These are phyloP conservation scores for Tulasnella sp. DNA, from an alignment of 768 basidiomycete species.

Conservation along the genomic window DNA sequence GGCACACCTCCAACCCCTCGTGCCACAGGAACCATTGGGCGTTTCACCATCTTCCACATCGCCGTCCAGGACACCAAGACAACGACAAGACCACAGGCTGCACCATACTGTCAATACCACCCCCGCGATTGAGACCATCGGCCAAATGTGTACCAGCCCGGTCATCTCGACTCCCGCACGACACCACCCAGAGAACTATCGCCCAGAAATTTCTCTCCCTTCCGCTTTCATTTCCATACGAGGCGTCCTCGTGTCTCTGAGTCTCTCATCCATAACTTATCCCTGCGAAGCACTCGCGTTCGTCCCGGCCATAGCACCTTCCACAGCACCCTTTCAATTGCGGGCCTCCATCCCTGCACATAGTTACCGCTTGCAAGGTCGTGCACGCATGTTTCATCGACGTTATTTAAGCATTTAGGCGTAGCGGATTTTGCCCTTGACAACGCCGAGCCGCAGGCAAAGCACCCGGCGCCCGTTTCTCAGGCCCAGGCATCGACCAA, in stretches of 20 bases:
- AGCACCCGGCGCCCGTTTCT: no score
- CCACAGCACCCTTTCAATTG: neutral
- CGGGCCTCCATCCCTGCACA: neutral
- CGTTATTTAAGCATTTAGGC: constrained; percentile 3
- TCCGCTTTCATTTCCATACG: neutral
- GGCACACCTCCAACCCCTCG: neutral
- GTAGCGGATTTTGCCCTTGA: constrained; percentile 14
- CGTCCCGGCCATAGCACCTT: neutral
- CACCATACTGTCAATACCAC: neutral
- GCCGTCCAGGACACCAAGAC: neutral
- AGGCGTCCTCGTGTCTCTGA: neutral
- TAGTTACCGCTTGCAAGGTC: neutral
- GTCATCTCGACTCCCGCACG: neutral
- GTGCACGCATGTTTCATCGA: neutral
- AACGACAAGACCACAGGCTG: neutral
- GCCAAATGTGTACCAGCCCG: neutral
- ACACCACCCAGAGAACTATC: neutral
- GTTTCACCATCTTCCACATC: neutral
- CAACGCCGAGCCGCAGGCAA: neutral
- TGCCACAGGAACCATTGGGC: neutral
- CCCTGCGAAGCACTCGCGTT: neutral
- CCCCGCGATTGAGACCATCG: neutral
- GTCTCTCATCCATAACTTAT: neutral
- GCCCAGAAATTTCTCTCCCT: neutral
- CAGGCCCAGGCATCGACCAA: no score